A percentile compares a stretch with the other conserved stretches of the same genome.
phyloP scores from a whole-genome alignment of 2,329 filamentous ascomycete genomes.

The Rutstroemia sp. region DNA sequence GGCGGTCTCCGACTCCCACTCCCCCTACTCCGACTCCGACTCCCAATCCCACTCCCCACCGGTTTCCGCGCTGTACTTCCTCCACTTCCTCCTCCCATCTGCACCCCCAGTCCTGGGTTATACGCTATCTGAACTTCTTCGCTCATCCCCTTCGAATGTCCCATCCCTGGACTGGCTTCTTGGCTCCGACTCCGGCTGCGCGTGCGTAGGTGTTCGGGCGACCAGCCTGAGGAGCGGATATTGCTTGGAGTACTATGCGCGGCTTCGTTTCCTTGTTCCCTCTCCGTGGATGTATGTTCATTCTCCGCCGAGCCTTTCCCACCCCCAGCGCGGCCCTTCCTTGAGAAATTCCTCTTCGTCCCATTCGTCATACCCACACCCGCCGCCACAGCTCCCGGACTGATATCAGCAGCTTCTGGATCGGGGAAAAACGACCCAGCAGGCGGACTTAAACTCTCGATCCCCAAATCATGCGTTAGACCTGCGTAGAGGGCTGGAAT shows the following conservation, averaged over 20 bases:
- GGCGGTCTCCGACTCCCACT: neutral
- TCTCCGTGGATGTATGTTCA: too few relatives aligned
- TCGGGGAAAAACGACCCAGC: neutral
- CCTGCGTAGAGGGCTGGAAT: slow-evolving; percentile 4
- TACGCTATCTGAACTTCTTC: neutral
- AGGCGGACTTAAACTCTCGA: neutral
- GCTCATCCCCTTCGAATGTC: neutral
- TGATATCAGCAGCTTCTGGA: neutral
- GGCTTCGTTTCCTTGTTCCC: neutral
- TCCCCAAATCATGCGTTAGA: neutral
- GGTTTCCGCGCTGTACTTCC: neutral
- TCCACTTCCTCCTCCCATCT: neutral
- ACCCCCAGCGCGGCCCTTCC: neutral
- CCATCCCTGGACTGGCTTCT: neutral
- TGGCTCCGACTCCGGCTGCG: neutral
- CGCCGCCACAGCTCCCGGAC: neutral
- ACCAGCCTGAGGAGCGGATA: neutral
- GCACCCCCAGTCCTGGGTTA: neutral
- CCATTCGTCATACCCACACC: neutral
- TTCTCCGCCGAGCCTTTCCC: too few relatives aligned
- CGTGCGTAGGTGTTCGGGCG: neutral
- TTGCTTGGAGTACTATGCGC: neutral
- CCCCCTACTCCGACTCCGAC: neutral
- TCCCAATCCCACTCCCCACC: neutral
- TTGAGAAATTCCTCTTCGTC: neutral